Evolutionary conservation across 164 flowering plant species (phyloP).

Genomic region (Vitis rupestris): DNA sequence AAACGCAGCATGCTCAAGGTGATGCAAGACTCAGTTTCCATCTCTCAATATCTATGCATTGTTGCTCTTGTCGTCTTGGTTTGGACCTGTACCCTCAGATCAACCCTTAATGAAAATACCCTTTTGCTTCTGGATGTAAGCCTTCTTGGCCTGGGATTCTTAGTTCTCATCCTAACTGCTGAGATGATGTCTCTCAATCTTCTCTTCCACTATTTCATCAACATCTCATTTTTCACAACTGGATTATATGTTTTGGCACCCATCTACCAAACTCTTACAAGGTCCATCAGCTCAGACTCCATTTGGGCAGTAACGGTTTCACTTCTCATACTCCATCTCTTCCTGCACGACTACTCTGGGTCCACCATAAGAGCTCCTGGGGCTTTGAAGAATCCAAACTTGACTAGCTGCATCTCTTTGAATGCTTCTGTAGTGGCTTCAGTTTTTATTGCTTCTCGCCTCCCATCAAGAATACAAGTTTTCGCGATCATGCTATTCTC

Average conservation of each 20-base stretch:
- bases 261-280: constrained; percentile 78
- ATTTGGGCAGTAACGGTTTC: constrained; percentile 80
- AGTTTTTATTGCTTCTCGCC: constrained; percentile 87
- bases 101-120: constrained; percentile 52
- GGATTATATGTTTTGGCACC: constrained; percentile 84
- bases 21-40: constrained; percentile 48
- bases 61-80: constrained; percentile 85
- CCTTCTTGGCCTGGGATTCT: constrained; percentile 72
- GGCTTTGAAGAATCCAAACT: constrained; percentile 63
- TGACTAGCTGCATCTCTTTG: constrained; percentile 78
- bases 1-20: constrained; percentile 40
- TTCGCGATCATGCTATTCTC: constrained; percentile 89
- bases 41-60: constrained; percentile 83
- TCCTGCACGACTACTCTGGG: constrained; percentile 86
- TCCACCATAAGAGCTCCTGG: constrained; percentile 75
- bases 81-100: constrained; percentile 70
- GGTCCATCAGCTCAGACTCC: constrained; percentile 92
- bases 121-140: constrained; percentile 61
- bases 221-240: constrained; percentile 68
- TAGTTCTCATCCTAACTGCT: constrained; percentile 66
- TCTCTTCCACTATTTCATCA: constrained; percentile 56
- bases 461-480: constrained; percentile 83
- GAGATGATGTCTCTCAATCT: constrained; percentile 53
- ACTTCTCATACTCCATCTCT: constrained; percentile 80
- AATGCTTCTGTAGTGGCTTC: constrained; percentile 94